Base-by-base conservation (phyloP, 768 basidiomycete genomes). In the Leccinum ochraceum region DNA sequence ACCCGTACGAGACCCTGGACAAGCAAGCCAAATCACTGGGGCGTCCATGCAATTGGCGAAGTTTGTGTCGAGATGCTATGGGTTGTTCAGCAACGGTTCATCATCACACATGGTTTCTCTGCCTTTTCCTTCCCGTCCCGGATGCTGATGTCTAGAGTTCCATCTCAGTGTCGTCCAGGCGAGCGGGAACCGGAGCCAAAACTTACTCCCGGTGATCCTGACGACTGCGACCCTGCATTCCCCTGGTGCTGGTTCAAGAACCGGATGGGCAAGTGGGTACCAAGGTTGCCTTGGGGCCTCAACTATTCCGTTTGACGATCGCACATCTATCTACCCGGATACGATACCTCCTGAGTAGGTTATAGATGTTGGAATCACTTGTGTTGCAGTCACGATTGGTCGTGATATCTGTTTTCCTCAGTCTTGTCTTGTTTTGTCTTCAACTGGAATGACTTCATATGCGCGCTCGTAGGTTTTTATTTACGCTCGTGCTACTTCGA, bases 31-130 rank as follows among this genome's bases (percentile, higher is more conserved):
- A 24, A 1, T 26, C 1, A 26, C 80, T 96, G 92, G 88, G 92
- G 94, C 37, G 94, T 95, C 9, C 90, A 91, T 67, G 89, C 90
- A 22, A 88, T 95, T 62, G 94, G 94, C 49, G 94, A 96, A 76
- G 95, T 98, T 56, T 98, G 95, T 95, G 95, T 95, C 5, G 77
- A 94, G 79, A 88, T 93, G 26, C 87, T 94, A 56, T 94, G 90
- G 90, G 81, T 93, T 66, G 81, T 90, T 52, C 81, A 84, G 20
- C 85, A 94, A 68, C 75, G 80, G 24, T 76, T 98, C 36, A 90
- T 97, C 68, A 77, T 78, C 75, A 89, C 90, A 75, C 86, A 97
- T 71, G 94, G 93, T 0, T 96, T 85, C 81, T 80, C 84, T 17
- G 82, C 87, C 81, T 97, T 49, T 94, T 90, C 86, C 95, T 94